These are phyloP conservation scores for Hordeum pubiflorum DNA, from an alignment of 202 grass and related monocot species.

Conservation along the genomic window DNA sequence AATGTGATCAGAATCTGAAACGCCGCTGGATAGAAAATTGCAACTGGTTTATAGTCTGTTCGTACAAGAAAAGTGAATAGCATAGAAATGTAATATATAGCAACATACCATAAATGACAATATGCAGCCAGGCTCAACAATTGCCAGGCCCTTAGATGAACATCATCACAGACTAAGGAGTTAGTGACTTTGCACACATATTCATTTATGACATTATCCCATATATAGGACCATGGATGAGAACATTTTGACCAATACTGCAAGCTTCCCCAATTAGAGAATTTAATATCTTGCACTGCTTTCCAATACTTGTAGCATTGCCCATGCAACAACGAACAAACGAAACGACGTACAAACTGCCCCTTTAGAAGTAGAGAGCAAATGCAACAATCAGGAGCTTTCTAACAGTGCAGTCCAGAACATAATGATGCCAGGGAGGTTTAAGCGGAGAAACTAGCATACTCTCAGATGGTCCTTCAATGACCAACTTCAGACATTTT, in stretches of 20 bases:
- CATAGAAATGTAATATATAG: conserved; percentile 6
- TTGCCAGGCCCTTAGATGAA: conserved; percentile 60
- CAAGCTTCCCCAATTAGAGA: conserved; percentile 69
- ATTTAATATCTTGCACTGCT: conserved; percentile 48
- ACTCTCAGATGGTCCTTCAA: no score
- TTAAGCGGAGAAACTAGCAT: no score
- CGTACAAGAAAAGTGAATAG: not conserved
- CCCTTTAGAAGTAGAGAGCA: no score
- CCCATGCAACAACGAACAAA: no score
- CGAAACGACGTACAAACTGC: no score
- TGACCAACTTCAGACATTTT: no score
- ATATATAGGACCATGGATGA: conserved; percentile 65
- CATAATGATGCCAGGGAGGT: no score
- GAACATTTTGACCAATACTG: conserved; percentile 58
- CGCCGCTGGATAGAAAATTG: not conserved
- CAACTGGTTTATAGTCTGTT: not conserved
- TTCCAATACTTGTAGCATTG: conserved; percentile 64
- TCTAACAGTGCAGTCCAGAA: no score
- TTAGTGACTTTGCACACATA: conserved; percentile 79
- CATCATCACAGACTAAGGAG: conserved; percentile 67
- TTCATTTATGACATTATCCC: conserved; percentile 80
- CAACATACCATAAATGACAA: conserved; percentile 73
- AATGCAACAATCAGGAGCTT: no score
- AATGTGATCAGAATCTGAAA: not conserved
- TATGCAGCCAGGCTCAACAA: conserved; percentile 70